Percentiles rank a stretch among this genome's conserved stretches.
Evolutionary conservation across 2,329 filamentous ascomycete genomes (phyloP).

Genomic region (Epichloe sibirici): DNA sequence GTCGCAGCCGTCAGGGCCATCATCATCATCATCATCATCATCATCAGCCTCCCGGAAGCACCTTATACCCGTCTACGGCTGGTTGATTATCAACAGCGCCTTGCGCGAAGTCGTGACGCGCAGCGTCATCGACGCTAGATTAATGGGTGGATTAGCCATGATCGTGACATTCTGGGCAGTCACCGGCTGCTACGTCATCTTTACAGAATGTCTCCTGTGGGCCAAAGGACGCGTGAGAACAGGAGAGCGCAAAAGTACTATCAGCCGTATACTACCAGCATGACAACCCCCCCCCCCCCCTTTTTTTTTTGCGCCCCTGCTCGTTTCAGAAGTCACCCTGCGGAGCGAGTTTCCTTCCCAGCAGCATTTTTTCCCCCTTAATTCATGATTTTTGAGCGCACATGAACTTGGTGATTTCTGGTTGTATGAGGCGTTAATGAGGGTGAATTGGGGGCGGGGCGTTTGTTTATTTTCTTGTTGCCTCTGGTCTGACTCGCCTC

Average conservation of each 20-base stretch:
- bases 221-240: slow-evolving; percentile 20
- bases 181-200: slow-evolving; percentile 35
- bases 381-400: too few relatives aligned
- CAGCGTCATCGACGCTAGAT: slow-evolving; percentile 29
- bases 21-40: neutral
- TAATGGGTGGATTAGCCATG: slow-evolving; percentile 32
- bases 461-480: too few relatives aligned
- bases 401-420: too few relatives aligned
- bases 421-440: too few relatives aligned
- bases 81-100: slow-evolving; percentile 29
- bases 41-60: slow-evolving; percentile 15
- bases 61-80: slow-evolving; percentile 29
- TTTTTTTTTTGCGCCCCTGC: too few relatives aligned
- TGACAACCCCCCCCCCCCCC: too few relatives aligned
- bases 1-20: neutral
- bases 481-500: too few relatives aligned
- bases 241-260: slow-evolving; percentile 8
- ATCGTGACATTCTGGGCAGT: slow-evolving; percentile 37
- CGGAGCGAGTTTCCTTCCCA: too few relatives aligned
- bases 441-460: too few relatives aligned
- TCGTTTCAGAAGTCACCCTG: too few relatives aligned
- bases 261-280: neutral
- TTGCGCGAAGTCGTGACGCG: slow-evolving; percentile 23
- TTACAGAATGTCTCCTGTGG: slow-evolving; percentile 33
- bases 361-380: too few relatives aligned